Conservation (phyloP, 495 filamentous ascomycete species). For the Amphirosellinia nigrospora region DNA sequence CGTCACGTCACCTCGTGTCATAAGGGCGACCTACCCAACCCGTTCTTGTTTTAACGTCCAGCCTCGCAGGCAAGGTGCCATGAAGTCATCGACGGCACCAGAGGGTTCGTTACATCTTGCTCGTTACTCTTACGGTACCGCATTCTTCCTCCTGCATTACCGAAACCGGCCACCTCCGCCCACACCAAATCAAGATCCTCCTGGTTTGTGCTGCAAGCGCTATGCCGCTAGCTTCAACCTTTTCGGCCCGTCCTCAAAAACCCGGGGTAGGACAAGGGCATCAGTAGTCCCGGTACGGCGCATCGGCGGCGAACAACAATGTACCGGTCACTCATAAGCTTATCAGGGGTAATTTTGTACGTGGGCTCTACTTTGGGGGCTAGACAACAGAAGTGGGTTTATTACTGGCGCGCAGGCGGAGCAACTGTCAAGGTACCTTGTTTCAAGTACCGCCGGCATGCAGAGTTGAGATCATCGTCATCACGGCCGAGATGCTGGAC, state of each 20-base stretch:
- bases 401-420: slow-evolving; percentile 9
- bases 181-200: slow-evolving; percentile 20
- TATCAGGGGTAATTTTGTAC: slow-evolving; percentile 1
- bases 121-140: slow-evolving; percentile 10
- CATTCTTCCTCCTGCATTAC: slow-evolving; percentile 10
- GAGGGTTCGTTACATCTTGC: slow-evolving; percentile 20
- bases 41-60: slow-evolving; percentile 11
- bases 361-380: neutral
- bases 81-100: neutral
- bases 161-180: slow-evolving; percentile 22
- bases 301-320: slow-evolving; percentile 24
- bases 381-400: neutral
- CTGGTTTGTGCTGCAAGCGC: slow-evolving; percentile 15
- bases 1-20: slow-evolving; percentile 18
- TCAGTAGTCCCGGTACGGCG: slow-evolving; percentile 1
- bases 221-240: slow-evolving; percentile 25
- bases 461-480: neutral
- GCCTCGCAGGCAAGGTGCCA: slow-evolving; percentile 1
- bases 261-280: slow-evolving; percentile 34
- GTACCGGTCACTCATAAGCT: slow-evolving; percentile 4
- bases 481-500: neutral
- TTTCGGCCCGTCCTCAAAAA: slow-evolving; percentile 38
- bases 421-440: slow-evolving; percentile 15
- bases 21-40: neutral
- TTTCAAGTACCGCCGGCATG: slow-evolving; percentile 18